Conservation (phyloP, 2,329 filamentous ascomycete species). For the Aspergillus pseudotamarii region DNA sequence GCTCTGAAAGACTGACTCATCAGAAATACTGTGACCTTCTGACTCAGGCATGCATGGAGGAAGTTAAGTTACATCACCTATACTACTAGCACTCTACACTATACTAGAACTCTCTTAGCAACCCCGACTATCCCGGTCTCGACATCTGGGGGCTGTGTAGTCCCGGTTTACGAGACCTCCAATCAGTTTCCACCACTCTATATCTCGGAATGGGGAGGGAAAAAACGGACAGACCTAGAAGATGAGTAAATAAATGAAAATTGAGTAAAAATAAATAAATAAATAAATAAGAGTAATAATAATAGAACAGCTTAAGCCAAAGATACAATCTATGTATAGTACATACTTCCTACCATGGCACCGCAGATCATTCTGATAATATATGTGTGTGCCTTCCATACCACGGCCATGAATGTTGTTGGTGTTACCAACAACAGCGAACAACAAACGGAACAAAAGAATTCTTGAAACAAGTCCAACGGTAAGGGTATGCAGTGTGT, state of each 20-base stretch:
- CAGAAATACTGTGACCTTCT: not conserved
- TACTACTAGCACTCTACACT: not conserved
- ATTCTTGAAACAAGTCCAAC: not conserved
- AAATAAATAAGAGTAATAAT: not conserved
- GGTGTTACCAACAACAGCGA: not conserved
- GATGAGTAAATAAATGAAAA: not conserved
- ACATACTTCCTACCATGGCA: too few species aligned
- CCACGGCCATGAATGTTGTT: not conserved
- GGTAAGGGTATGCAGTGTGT: not conserved
- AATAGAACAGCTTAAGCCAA: not conserved
- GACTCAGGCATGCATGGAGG: conserved; percentile 4
- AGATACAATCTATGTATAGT: not conserved
- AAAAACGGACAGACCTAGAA: not conserved
- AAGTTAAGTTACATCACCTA: not conserved
- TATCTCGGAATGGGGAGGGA: not conserved
- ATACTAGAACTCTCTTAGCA: not conserved
- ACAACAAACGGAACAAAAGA: not conserved
- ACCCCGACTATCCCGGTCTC: not conserved
- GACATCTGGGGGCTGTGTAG: conserved; percentile 1
- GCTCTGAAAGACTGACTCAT: not conserved
- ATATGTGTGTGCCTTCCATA: not conserved
- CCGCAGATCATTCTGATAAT: not conserved
- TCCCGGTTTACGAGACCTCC: not conserved
- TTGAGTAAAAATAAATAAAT: not conserved
- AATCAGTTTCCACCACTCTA: not conserved